Evolutionary conservation across 2,329 filamentous ascomycete species (phyloP), one percentile per base, ranked within the genome.

Genomic region (Alternaria infectoria): DNA sequence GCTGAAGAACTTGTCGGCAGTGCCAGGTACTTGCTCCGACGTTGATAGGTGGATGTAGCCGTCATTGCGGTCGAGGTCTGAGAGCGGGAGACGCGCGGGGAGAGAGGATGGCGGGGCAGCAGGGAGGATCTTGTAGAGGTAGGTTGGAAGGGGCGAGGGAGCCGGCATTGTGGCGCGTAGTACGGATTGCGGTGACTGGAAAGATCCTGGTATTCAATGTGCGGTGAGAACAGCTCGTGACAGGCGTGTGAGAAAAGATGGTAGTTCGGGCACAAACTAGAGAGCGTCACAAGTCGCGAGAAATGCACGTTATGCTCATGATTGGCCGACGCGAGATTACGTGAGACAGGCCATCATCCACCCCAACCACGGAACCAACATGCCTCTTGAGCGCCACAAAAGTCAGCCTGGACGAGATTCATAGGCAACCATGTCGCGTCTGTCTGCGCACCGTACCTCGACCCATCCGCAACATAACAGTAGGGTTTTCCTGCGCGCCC

Each of bases 1-100:
- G 15, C 69, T 74, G 61, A 79, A 80, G 64, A 77, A 80, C 23
- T 73, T 72, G 57, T 74, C 75, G 26, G 74, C 73, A n/a, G 77
- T 79, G 19, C 73, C 70, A 46, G 76, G 69, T 2, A 77, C 75
- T 81, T 90, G 88, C 40, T 78, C 77, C 2, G 84, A 82, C 0
- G 85, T 86, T 72, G 87, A 89, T 15, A 90, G 76, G 69, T 90
- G 88, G 30, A 90, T 81, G 76, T 88, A 90, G 52, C 87, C 87
- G 72, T 90, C 88, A 36, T 85, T 83, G 66, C 79, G 77, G 75
- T 90, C 88, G 47, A 89, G 84, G 32, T 86, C 84, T 12, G 88
- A 90, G 63, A 87, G 81, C 13, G 88, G 87, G 57, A 87, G 86
- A 61, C 81, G 78, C 2, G 80, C 74, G 4, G 88, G 88, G 36